Evolutionary conservation across 805 yeast genomes (phyloP).

Genomic region (Candida golubevii): DNA sequence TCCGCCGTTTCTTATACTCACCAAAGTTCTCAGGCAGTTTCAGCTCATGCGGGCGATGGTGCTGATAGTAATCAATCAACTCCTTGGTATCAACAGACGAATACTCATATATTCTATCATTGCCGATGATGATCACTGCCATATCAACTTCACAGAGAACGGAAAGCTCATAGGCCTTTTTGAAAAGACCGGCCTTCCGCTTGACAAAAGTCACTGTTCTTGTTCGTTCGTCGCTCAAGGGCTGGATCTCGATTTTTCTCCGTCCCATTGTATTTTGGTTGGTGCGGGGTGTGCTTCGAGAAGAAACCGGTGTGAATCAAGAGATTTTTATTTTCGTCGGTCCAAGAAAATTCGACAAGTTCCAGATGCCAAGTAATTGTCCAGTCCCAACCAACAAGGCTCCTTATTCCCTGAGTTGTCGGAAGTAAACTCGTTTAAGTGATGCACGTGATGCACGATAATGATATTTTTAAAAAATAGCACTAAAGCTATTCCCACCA

Average conservation of each 20-base stretch:
- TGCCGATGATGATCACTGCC: conserved; percentile 80
- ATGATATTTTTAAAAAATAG: no score
- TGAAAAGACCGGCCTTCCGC: conserved; percentile 90
- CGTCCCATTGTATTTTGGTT: conserved; percentile 67
- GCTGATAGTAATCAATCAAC: conserved; percentile 22
- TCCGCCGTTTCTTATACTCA: conserved; percentile 42
- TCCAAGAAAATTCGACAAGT: no score
- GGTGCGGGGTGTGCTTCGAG: conserved; percentile 11
- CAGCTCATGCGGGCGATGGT: conserved; percentile 45
- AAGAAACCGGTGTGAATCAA: no score
- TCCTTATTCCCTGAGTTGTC: no score
- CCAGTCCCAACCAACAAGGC: no score
- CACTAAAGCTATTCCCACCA: no score
- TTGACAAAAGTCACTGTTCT: conserved; percentile 84
- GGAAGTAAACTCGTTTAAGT: no score
- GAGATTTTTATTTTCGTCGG: no score
- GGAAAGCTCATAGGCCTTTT: conserved; percentile 80
- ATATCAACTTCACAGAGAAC: conserved; percentile 90
- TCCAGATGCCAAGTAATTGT: no score
- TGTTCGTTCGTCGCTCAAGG: conserved; percentile 86
- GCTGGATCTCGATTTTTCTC: conserved; percentile 91
- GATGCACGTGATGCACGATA: no score
- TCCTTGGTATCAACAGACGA: conserved; percentile 59
- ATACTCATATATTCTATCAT: conserved; percentile 80
- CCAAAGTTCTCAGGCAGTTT: conserved; percentile 69